phyloP scores from a whole-genome alignment of 371 early-diverging fungal genomes.

The Actinomucor elegans region DNA sequence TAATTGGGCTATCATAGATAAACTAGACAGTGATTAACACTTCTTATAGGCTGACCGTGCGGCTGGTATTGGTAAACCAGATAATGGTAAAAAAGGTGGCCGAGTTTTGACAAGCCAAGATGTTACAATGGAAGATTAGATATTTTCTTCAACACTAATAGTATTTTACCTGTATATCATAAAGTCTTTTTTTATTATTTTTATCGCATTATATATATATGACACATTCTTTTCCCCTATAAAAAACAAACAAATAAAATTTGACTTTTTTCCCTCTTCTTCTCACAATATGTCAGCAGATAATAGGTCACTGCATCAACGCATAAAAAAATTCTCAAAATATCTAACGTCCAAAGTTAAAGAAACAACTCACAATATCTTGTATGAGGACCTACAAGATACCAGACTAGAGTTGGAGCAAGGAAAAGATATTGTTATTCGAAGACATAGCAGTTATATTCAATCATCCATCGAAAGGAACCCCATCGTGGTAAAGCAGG shows the following conservation, averaged over 20 bases:
- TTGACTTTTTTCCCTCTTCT: conserved; percentile 2
- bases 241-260: conserved; percentile 2
- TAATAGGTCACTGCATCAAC: background rate
- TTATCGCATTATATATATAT: background rate
- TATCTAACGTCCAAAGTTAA: conserved; percentile 6
- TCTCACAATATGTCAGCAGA: conserved; percentile 2
- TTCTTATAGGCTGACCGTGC: conserved; percentile 46
- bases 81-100: conserved; percentile 49
- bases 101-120: conserved; percentile 27
- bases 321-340: conserved; percentile 10
- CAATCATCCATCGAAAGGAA: background rate
- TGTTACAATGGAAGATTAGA: conserved; percentile 38
- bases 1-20: conserved; percentile 19
- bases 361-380: background rate
- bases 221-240: background rate
- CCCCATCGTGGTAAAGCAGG: too few relatives aligned
- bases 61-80: conserved; percentile 43
- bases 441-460: conserved; percentile 13
- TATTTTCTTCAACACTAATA: too few relatives aligned
- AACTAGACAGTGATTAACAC: background rate
- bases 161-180: too few relatives aligned
- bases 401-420: too few relatives aligned
- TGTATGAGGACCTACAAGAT: too few relatives aligned
- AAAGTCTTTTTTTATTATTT: background rate
- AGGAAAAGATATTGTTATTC: background rate